phyloP scores from a whole-genome alignment of 2,329 filamentous ascomycete species.

The Thielaviopsis populi region DNA sequence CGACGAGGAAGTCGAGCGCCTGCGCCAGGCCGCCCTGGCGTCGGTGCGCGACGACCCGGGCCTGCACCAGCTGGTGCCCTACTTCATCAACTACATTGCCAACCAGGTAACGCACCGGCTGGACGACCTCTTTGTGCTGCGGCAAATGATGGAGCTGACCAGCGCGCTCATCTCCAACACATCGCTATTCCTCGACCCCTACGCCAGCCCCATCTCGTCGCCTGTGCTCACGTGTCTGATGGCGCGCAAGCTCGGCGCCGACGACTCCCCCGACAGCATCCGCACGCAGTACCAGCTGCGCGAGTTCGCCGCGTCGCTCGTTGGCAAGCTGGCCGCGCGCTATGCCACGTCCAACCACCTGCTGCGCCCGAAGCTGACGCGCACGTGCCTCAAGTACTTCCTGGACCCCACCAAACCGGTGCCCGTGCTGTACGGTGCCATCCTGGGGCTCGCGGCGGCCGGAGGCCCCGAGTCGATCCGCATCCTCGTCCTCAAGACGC shows the following conservation, averaged over 20 bases:
- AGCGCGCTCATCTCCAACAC: slow-evolving; percentile 72
- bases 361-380: slow-evolving; percentile 72
- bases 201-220: slow-evolving; percentile 54
- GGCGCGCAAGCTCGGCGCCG: slow-evolving; percentile 53
- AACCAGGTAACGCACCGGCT: slow-evolving; percentile 91
- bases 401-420: slow-evolving; percentile 73
- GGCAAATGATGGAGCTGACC: slow-evolving; percentile 83
- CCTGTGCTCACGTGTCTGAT: slow-evolving; percentile 85
- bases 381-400: slow-evolving; percentile 87
- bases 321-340: slow-evolving; percentile 64
- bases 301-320: slow-evolving; percentile 67
- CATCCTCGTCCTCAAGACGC: slow-evolving; percentile 40
- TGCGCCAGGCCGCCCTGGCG: slow-evolving; percentile 71
- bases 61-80: slow-evolving; percentile 86
- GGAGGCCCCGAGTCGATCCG: slow-evolving; percentile 50
- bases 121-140: slow-evolving; percentile 76
- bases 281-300: slow-evolving; percentile 64
- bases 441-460: slow-evolving; percentile 63
- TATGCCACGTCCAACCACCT: slow-evolving; percentile 69
- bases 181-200: slow-evolving; percentile 54
- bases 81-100: slow-evolving; percentile 90
- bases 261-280: slow-evolving; percentile 37
- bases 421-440: slow-evolving; percentile 75
- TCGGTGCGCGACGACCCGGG: slow-evolving; percentile 81
- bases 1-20: slow-evolving; percentile 55